Evolutionary conservation across 495 filamentous ascomycete species (phyloP), one percentile per base, ranked within the genome.

Genomic region (Talaromyces nanjingensis): DNA sequence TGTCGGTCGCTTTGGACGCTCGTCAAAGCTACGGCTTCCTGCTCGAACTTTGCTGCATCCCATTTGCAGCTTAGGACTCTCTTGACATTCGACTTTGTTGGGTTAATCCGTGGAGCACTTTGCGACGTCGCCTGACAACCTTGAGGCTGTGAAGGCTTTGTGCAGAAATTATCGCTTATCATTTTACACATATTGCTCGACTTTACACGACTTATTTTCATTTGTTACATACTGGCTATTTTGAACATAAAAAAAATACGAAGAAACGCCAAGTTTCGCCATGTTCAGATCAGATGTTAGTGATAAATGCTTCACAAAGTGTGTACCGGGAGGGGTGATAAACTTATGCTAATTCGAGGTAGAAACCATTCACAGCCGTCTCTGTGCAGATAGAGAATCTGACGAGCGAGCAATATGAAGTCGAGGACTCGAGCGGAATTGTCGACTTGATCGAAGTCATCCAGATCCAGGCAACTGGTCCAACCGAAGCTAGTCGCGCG

Each of bases 371-470:
- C 73, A 88, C 96, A 62, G 91, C 96, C 9, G 86, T 98, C 65
- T 96, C 93, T 22, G 96, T 96, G n/a, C 89, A 91, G 61, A 87
- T 99, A 65, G 93, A 98, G 72, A 86, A 87, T 53, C 84, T 98
- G 61, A 97, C 92, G 11, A 89, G 90, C 72, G 93, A 97, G 75
- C 81, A 89, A 68, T 92, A 91, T 76, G 90, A 93, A 60, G 88
- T 93, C 66, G 89, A 98, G 74, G 96, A 98, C 69, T 82, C 92
- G 34, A 87, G 91, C 66, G 96, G 96, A 14, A 91, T 99, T 60
- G 88, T 92, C 52, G 93, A 98, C 70, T 84, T 99, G 25, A 88
- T 98, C 65, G 96, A 99, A 75, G 91, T 92, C 57, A 87, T 99
- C 66, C 88, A 89, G 64, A 87, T 99, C 59, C 96, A 98, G 75